Evolutionary conservation across 2,329 filamentous ascomycete genomes (phyloP), one percentile per base, ranked within the genome.

Genomic region (Didymellaceae sp.): DNA sequence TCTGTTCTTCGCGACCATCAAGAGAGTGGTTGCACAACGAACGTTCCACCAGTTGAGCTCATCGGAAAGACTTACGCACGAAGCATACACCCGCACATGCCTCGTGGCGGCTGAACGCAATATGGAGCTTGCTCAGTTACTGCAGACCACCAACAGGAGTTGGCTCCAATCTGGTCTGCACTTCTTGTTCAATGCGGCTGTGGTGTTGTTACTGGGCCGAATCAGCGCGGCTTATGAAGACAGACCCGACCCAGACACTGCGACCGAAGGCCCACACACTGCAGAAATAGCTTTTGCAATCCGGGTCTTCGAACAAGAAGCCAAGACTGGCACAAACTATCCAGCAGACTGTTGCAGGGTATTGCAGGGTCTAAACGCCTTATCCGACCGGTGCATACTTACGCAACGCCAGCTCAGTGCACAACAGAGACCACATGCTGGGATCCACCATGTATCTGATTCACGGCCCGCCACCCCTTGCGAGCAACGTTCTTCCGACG

Each of bases 121-220:
- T n/a, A 31, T 67, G 17, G 16, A 52, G 6, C 34, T 65, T 1
- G 62, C 65, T 20, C 55, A 55, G 22, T 50, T 53, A 13, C 28
- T 59, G 1, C 41, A 52, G 20, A 46, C 41, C 11, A 46, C 44
- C 3, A 57, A 28, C 13, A 18, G 55, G 25, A 59, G 57, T 21
- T 45, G 65, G 24, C 44, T 66, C 4, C 62, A 64, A 38, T 56
- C 62, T 20, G 58, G 58, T 13, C 32, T 67, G n/a, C 65, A 67
- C 25, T 65, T 63, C 28, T 52, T 66, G 3, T 67, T 67, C 40
- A 66, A 66, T 38, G 63, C 63, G 17, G 54, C 60, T n/a, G 60
- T 67, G 14, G 49, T 66, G 26, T 45, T 66, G 20, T 52, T 67
- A 21, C 50, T 67, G 17, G 47, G 60, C 39, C 61, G 59, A n/a